A percentile compares a stretch with the other conserved stretches of the same genome.
phyloP scores from a whole-genome alignment of 2,329 filamentous ascomycete species.

The Penicillium sp. region DNA sequence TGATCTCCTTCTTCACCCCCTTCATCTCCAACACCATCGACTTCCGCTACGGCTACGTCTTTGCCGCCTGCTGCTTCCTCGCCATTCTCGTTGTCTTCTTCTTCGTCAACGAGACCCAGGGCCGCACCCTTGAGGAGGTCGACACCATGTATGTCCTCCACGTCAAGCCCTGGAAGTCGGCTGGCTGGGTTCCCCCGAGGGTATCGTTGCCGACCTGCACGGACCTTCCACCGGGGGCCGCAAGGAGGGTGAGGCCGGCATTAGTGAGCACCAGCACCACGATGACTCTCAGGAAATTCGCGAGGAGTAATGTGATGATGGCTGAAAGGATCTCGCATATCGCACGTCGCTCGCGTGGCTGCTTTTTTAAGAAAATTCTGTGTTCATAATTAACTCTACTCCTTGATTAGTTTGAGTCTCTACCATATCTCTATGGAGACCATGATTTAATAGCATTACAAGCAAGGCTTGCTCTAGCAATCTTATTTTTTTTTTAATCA shows the following conservation, averaged over 20 bases:
- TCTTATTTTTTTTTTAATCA: not conserved
- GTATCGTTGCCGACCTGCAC: conserved; percentile 32
- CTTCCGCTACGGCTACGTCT: conserved; percentile 76
- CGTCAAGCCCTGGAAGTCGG: conserved; percentile 64
- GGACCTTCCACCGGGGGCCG: conserved; percentile 10
- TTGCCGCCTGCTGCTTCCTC: conserved; percentile 69
- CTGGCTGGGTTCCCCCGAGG: conserved; percentile 48
- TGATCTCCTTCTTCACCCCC: conserved; percentile 75
- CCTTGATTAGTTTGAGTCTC: conserved; percentile 10
- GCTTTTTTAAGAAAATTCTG: conserved; percentile 13
- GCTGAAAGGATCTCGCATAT: not conserved
- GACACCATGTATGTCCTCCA: conserved; percentile 72
- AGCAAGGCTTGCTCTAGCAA: not conserved
- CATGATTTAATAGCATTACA: conserved; percentile 10
- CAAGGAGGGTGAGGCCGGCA: conserved; percentile 24
- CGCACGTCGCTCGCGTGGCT: not conserved
- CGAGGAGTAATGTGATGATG: conserved; percentile 13
- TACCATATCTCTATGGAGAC: conserved; percentile 9
- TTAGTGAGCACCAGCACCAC: conserved; percentile 23
- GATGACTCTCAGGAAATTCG: conserved; percentile 14
- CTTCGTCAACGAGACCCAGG: conserved; percentile 73
- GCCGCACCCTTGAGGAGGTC: conserved; percentile 73
- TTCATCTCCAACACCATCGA: conserved; percentile 73
- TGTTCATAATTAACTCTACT: conserved; percentile 20
- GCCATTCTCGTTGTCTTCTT: conserved; percentile 70